Base-by-base conservation (phyloP, 805 yeast genomes). In the Candida endomychidarum region DNA sequence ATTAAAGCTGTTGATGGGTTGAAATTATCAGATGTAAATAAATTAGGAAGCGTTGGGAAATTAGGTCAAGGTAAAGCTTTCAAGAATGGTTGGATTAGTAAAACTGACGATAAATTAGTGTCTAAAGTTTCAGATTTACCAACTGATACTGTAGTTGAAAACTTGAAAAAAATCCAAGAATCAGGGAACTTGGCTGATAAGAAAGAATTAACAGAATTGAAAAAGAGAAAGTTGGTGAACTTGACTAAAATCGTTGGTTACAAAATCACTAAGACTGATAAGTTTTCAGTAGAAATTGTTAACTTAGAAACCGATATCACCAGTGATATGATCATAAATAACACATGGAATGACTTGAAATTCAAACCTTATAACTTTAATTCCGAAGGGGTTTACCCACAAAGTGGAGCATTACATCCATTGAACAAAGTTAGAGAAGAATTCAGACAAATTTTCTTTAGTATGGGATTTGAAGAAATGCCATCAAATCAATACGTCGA, bases 381-480 rank as follows among this genome's bases (percentile, higher is more conserved):
- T 58, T 87, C 98, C 38, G 95, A 93, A 72, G 99, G 99, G 61
- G 77, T 86, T 32, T 70, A 73, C 48, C 91, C 97, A 36, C 72
- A 70, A 28, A 77, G 95, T 18, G 99, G 99, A 60, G 96, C 98
- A 34, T 75, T 93, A 54, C 99, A 93, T 66, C 99, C 99, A 25
- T 77, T 93, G 56, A 88, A 81, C 73, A 93, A 93, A 67, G 98
- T 93, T 44, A 81, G 97, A 58, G 97, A 91, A 67, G 99, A 93
- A 66, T 93, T 93, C 70, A 80, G 99, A 70, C 96, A 90, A 65
- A 91, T 93, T 58, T 93, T 93, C 80, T 91, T 93, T 70, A 81
- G 93, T 26, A 81, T 93, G 90, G 99, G 99, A 6, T 93, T 93
- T 81, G 81, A 93, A 20, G 99, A 93, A 71, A 93, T 93, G 99